Evolutionary conservation across 176 grass and related monocot genomes (phyloP).

Genomic region (Dendrocalamus sinicus): DNA sequence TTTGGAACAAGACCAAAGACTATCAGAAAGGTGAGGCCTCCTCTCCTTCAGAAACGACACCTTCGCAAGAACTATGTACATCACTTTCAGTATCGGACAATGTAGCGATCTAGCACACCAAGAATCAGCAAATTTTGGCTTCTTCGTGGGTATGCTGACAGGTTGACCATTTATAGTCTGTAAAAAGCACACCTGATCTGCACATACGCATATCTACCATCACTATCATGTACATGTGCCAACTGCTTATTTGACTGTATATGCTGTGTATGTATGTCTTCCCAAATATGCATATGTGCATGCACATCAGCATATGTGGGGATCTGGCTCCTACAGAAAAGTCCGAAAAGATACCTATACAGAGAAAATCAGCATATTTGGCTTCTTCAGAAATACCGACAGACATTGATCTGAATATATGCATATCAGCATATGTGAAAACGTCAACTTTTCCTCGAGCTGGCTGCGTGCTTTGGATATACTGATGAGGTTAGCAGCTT

Average conservation of each 20-base stretch:
- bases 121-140: background rate
- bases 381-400: background rate
- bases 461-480: background rate
- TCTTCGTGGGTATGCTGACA: background rate
- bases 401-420: background rate
- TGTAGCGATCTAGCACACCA: background rate
- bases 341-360: no score
- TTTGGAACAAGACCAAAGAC: background rate
- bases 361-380: background rate
- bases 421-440: background rate
- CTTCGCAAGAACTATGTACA: background rate
- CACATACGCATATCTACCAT: background rate
- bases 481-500: background rate
- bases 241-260: constrained; percentile 29
- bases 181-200: background rate
- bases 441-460: background rate
- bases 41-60: background rate
- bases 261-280: background rate
- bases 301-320: background rate
- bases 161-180: background rate
- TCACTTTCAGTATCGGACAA: background rate
- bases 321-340: background rate
- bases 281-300: background rate
- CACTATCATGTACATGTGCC: background rate
- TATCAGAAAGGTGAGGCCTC: background rate